Evolutionary conservation across 2,329 filamentous ascomycete genomes (phyloP).

Genomic region (Sporothrix brasiliensis): DNA sequence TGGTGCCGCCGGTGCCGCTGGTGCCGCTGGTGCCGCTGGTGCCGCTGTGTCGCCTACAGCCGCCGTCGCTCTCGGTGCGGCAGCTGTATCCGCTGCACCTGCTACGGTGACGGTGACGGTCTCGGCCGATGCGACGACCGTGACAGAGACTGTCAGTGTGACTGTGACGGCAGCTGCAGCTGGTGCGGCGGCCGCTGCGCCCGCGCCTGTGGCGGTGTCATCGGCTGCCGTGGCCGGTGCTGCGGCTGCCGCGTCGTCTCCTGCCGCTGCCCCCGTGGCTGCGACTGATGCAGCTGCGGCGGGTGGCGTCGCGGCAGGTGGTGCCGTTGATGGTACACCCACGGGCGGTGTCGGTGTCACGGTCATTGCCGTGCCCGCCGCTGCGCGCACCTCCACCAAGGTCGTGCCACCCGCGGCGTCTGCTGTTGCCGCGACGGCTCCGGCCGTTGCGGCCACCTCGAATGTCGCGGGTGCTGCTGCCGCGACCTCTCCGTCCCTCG

Average conservation of each 20-base stretch:
- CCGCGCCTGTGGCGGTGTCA: background rate
- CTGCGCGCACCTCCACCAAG: slow-evolving; percentile 33
- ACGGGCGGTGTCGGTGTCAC: slow-evolving; percentile 35
- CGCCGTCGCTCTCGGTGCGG: slow-evolving; percentile 17
- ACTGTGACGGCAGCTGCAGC: slow-evolving; percentile 35
- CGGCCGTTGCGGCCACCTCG: background rate
- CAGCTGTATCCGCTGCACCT: background rate
- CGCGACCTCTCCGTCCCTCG: slow-evolving; percentile 14
- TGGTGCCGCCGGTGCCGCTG: background rate
- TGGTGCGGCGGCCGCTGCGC: background rate
- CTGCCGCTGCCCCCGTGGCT: background rate
- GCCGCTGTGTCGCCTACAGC: background rate
- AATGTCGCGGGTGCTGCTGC: slow-evolving; percentile 26
- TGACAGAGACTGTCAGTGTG: slow-evolving; percentile 30
- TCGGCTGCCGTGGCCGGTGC: slow-evolving; percentile 10
- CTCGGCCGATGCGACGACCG: slow-evolving; percentile 14
- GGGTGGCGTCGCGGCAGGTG: slow-evolving; percentile 12
- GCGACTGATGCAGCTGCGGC: background rate
- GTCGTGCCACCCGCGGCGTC: slow-evolving; percentile 26
- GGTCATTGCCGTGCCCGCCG: slow-evolving; percentile 35
- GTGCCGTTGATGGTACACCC: slow-evolving; percentile 8
- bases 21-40: background rate
- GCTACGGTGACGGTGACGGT: slow-evolving; percentile 19
- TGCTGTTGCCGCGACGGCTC: slow-evolving; percentile 19
- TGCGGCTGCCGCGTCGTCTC: slow-evolving; percentile 19